phyloP scores from a whole-genome alignment of 768 basidiomycete species.

The Rhodotorula diobovata region DNA sequence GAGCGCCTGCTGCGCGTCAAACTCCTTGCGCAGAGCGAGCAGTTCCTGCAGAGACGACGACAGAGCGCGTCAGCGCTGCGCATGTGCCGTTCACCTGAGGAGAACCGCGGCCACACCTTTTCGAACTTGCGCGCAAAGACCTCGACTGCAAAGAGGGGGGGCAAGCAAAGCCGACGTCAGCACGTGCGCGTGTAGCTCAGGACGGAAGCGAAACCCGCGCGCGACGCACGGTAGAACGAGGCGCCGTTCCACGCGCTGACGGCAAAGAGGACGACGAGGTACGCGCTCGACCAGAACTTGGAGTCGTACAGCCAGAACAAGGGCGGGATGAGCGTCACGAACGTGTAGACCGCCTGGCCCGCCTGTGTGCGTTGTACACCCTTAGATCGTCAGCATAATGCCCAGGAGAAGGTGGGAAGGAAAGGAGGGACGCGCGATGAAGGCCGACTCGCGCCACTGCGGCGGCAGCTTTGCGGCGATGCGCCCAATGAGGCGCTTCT shows the following conservation, averaged over 20 bases:
- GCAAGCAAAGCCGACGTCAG: background rate
- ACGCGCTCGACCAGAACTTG: slow-evolving; percentile 68
- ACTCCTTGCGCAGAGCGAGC: slow-evolving; percentile 36
- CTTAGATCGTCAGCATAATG: no score
- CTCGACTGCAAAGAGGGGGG: slow-evolving; percentile 9
- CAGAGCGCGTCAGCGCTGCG: background rate
- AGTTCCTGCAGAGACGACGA: slow-evolving; percentile 18
- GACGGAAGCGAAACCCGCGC: background rate
- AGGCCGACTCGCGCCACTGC: slow-evolving; percentile 20
- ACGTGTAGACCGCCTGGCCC: slow-evolving; percentile 62
- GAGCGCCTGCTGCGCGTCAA: slow-evolving; percentile 35
- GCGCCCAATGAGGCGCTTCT: slow-evolving; percentile 38
- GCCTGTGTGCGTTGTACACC: slow-evolving; percentile 3
- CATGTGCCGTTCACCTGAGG: no score
- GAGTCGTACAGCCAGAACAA: slow-evolving; percentile 78
- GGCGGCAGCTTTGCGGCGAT: slow-evolving; percentile 30
- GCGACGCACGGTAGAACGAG: slow-evolving; percentile 28
- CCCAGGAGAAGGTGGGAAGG: no score
- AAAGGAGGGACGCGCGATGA: slow-evolving; percentile 26
- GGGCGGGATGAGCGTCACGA: slow-evolving; percentile 80
- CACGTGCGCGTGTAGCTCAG: background rate
- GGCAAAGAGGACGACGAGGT: slow-evolving; percentile 71
- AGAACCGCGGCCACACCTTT: slow-evolving; percentile 2
- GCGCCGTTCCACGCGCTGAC: slow-evolving; percentile 93
- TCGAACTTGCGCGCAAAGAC: slow-evolving; percentile 33